Base-by-base conservation (phyloP, 2,329 filamentous ascomycete species). In the Sporothrix luriei region DNA sequence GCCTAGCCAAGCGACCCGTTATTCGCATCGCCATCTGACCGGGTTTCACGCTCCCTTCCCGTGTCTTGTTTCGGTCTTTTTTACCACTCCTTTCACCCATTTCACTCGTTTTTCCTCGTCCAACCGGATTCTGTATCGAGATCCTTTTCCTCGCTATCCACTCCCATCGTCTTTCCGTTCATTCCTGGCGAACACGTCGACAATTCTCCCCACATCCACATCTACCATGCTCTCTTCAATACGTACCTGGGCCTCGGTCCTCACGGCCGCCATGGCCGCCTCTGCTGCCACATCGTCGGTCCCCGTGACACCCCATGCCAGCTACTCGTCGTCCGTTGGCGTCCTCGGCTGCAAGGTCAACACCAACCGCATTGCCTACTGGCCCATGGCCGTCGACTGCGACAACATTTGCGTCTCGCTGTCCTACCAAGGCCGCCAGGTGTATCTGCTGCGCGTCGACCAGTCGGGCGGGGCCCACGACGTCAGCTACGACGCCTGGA, bases 401-500 rank as follows among this genome's bases (percentile, higher is more conserved):
- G 78, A 82, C 79, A 81, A 84, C 76, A 80, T 87, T 74, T 88
- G 85, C 77, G 79, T 87, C 73, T 82, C 83, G 78, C 79, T 88
- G 72, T 79, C 79, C 70, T 78, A 84, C 76, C 77, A 74, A 46
- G 83, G 78, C 70, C 84, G 84, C 72, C 79, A 78, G 65, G 76
- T 89, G 70, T 82, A 86, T 74, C 84, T 92, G 67, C 81, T 88
- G 71, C 81, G 82, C 74, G 78, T 88, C 71, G 86, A 88, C 80
- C 78, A 80, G 64, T 87, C 85, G 0, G 81, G 78, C 59, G 85
- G 84, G 67, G 85, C 85, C 51, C 78, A 85, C 77, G 86, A 88
- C 76, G 83, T 87, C 78, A 83, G 80, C 70, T 88, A 87, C 79
- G 85, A 88, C 71, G 85, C 85, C 62, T 88, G 84, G 84, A 87